A percentile compares a stretch with the other conserved stretches of the same genome.
Conservation (phyloP, 805 yeast genomes). For the Hanseniaspora nectarophila region DNA sequence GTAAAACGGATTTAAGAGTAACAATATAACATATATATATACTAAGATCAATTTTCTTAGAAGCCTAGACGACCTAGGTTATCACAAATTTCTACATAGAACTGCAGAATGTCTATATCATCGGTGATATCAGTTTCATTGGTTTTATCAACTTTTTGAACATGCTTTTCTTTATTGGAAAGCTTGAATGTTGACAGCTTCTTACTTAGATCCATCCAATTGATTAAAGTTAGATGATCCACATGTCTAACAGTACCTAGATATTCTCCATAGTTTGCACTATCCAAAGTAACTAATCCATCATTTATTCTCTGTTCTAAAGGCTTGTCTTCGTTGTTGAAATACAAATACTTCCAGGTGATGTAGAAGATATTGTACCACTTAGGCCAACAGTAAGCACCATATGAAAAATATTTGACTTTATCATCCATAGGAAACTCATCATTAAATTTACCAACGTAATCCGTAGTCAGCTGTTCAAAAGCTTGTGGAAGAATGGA, state of each 20-base stretch:
- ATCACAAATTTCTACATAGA: constrained; percentile 59
- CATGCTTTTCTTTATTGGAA: constrained; percentile 4
- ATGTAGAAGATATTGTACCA: constrained; percentile 50
- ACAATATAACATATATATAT: too few species aligned
- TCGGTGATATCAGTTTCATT: constrained; percentile 29
- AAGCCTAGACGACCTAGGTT: constrained; percentile 48
- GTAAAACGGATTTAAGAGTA: too few species aligned
- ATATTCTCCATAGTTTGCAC: constrained; percentile 76
- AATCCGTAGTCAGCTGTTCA: constrained; percentile 52
- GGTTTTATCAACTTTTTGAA: constrained; percentile 23
- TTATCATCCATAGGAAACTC: constrained; percentile 41
- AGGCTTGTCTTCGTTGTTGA: constrained; percentile 2
- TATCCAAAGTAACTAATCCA: constrained; percentile 70
- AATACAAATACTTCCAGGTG: constrained; percentile 52
- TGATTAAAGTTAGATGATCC: constrained; percentile 78
- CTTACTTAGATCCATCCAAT: constrained; percentile 45
- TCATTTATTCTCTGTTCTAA: constrained; percentile 50
- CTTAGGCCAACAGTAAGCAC: constrained; percentile 56
- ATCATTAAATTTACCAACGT: constrained; percentile 44
- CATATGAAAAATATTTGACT: constrained; percentile 72
- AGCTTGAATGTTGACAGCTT: constrained; percentile 31
- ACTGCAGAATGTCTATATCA: constrained; percentile 49
- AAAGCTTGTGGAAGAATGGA: constrained; percentile 34
- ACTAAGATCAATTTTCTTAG: constrained; percentile 23
- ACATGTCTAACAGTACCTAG: constrained; percentile 65